Evolutionary conservation across 768 basidiomycete species (phyloP), one percentile per base, ranked within the genome.

Genomic region (Amanita rubescens): DNA sequence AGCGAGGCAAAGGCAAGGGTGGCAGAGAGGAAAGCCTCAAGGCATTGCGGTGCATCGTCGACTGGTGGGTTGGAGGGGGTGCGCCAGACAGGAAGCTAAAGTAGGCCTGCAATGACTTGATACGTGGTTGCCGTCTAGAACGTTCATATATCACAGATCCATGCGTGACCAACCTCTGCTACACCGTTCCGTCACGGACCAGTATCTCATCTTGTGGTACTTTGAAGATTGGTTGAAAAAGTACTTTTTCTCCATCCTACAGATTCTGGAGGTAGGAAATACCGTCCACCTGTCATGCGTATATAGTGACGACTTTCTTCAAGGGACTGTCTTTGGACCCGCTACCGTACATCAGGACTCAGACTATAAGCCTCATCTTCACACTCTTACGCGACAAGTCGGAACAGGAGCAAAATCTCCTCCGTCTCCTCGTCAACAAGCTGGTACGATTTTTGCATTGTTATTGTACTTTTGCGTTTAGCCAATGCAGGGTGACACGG

Each of bases 201-300:
- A 80, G 49, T 81, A 90, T 64, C 69, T 97, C 0, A 61, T 94
- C 5, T 54, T 86, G 3, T 98, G 89, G 85, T 87, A 86, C 56
- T 98, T 96, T 66, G 96, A 99, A 67, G 95, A 98, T 61, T 97
- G 92, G 90, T 66, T 97, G 47, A 99, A 99, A 70, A 94, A 93
- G 58, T 98, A 87, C 67, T 97, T 96, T 71, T 98, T 95, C 70
- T 84, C 85, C 2, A 68, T 96, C 35, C 78, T 98, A 3, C 90
- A 95, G 65, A 82, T 90, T 35, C 80, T 97, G 15, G 95, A 99
- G 79, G 91, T 88, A 38, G 5, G 27, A 8, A 8, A 30, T 30
- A 43, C 41, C 10, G 17, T 10, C 33, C 11, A 33, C n/a, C 5
- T 49, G 22, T 3, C 53, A 17, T 51, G 17, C 17, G 5, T 39